Evolutionary conservation across 805 yeast species (phyloP), one percentile per base, ranked within the genome.

Genomic region (Saccharomycopsis javanensis): DNA sequence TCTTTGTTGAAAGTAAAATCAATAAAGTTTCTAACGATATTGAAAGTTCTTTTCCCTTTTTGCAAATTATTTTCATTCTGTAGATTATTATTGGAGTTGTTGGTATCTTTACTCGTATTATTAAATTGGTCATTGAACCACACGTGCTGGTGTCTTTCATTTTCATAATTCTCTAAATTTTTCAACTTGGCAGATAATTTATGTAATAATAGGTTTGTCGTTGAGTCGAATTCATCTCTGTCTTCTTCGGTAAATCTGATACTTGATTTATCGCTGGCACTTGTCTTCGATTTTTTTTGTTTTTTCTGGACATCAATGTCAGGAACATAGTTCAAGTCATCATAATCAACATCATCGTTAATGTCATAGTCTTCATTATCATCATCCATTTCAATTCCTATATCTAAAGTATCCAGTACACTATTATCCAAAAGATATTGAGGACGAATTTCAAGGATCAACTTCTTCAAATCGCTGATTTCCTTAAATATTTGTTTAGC

Each of bases 151-250:
- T 20, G 53, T 53, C 62, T 33, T 38, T 57, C 53, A 10, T 31
- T 18, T 38, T 60, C 62, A 30, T 60, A 60, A 2, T 23, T 37
- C 28, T 60, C 62, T 30, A 60, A 55, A 45, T 57, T 57, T 27
- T 53, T 57, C 52, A 60, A 31, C 30, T 57, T 60, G 35, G 50
- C 35, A 13, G 48, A 27, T 50, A 57, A 57, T 27, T 60, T 58
- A n/a, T 57, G 60, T 5, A 60, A 16, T 16, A 60, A 20, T 3
- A 53, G 27, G 38, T 57, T 57, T 35, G 59, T 50, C 16, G 55
- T 53, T 2, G 59, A 34, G 37, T 60, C 62, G 53, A 60, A 60
- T n/a, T 53, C 30, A 35, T 60, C 62, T 25, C 58, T 34, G 23
- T 60, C 60, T 34, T 60, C 60, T 18, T 60, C 62, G 8, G 58